Evolutionary conservation across 2,329 filamentous ascomycete species (phyloP).

Genomic region (Huntiella omanensis): DNA sequence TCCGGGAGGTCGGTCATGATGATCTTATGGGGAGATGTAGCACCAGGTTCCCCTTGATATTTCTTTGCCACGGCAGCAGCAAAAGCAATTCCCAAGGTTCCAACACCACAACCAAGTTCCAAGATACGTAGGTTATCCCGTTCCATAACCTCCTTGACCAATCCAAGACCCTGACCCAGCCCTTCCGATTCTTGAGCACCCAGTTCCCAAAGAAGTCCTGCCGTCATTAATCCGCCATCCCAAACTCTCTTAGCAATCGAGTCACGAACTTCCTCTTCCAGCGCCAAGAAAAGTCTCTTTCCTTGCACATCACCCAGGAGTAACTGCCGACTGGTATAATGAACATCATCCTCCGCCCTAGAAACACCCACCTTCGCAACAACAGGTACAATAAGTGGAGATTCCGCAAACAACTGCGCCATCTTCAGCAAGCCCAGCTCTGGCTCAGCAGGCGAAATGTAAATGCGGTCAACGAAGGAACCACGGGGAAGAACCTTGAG

Average conservation of each 20-base stretch:
- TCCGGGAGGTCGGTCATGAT: slow-evolving; percentile 37
- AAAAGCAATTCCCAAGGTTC: slow-evolving; percentile 33
- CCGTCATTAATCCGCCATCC: slow-evolving; percentile 34
- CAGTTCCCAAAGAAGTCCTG: slow-evolving; percentile 17
- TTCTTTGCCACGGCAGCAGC: slow-evolving; percentile 19
- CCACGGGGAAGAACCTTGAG: slow-evolving; percentile 11
- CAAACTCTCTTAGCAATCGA: slow-evolving; percentile 41
- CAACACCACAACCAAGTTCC: slow-evolving; percentile 38
- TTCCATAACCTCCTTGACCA: neutral
- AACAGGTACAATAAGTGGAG: slow-evolving; percentile 10
- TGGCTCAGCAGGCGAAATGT: slow-evolving; percentile 10
- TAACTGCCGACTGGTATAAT: slow-evolving; percentile 8
- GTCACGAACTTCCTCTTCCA: slow-evolving; percentile 39
- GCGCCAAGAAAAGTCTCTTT: slow-evolving; percentile 8
- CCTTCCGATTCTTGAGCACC: neutral
- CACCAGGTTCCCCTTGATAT: slow-evolving; percentile 1
- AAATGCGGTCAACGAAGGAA: slow-evolving; percentile 9
- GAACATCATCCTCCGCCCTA: slow-evolving; percentile 3
- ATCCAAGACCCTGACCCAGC: neutral
- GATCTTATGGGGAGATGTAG: slow-evolving; percentile 16
- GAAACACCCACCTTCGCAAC: slow-evolving; percentile 5
- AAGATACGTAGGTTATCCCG: slow-evolving; percentile 19
- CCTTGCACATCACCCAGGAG: slow-evolving; percentile 10
- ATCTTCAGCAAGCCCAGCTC: slow-evolving; percentile 6
- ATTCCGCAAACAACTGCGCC: slow-evolving; percentile 7